Base-by-base conservation (phyloP, 129 eudicot genomes). In the Tagetes erecta region DNA sequence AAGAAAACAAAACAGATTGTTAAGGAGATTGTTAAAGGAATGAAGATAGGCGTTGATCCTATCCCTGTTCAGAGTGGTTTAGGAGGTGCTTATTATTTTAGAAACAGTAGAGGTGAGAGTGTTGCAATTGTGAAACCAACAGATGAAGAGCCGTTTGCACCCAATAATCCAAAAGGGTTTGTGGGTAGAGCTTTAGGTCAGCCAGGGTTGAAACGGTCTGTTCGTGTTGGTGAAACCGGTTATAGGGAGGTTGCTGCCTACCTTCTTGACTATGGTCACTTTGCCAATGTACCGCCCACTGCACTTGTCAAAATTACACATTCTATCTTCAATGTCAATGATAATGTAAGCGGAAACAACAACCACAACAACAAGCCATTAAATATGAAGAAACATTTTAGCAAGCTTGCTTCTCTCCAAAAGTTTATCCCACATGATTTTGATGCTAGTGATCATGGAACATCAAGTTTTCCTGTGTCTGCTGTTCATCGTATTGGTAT, bases 381-480 rank as follows among this genome's bases (percentile, higher is more conserved):
- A 31, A 78, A 67, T 51, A 56, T 65, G 72, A 86, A 81, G 84
- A 82, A 82, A 81, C 80, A 69, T 14, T 90, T 87, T 49, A 92
- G 95, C 84, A 92, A 92, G 87, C 87, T 92, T 76, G 98, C 98
- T 13, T 92, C 98, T 56, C 80, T 89, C 36, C 98, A 92, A 55
- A 88, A 87, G 60, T 92, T 81, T 74, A 83, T 92, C 46, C 85
- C 85, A 27, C 98, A 92, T 83, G 98, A 92, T 84, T 92, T 82
- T 81, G 98, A 92, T 81, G 98, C 98, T 12, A 86, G 96, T 64
- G 98, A 92, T 72, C 85, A 89, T 76, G 98, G 98, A 47, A 89
- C 98, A 3, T 90, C 98, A 12, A 90, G 90, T 75, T 92, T 78
- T 75, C 92, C 96, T 1, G 98, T 92, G 46, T 55, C 96, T 56